Conservation (phyloP, 192 early-diverging fungal species). For the Funneliformis geosporum region DNA sequence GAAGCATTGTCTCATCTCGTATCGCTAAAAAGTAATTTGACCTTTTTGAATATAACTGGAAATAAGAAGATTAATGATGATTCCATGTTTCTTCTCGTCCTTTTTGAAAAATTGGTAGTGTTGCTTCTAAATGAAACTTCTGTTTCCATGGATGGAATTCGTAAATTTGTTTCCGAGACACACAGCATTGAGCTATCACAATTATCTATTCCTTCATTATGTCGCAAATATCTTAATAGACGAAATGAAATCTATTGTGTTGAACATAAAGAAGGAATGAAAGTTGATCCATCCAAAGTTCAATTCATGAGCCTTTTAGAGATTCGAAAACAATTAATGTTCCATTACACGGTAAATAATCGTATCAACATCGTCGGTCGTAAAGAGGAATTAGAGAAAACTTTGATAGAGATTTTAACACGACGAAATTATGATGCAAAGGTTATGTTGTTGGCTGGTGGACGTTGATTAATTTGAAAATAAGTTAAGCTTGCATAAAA, state of each 20-base stretch:
- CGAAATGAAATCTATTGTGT: constrained; percentile 6
- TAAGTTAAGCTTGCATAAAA: background rate
- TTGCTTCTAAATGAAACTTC: constrained; percentile 3
- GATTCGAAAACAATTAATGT: background rate
- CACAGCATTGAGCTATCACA: background rate
- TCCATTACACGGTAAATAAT: constrained; percentile 5
- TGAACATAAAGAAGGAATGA: background rate
- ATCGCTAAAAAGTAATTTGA: background rate
- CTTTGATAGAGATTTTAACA: constrained; percentile 2
- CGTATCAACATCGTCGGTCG: background rate
- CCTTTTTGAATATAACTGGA: background rate
- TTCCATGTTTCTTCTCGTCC: background rate
- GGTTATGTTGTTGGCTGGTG: background rate
- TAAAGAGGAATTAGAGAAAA: background rate
- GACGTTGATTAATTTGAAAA: background rate
- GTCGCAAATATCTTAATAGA: constrained; percentile 7
- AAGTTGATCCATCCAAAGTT: background rate
- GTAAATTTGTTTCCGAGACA: background rate
- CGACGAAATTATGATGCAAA: background rate
- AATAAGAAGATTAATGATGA: constrained; percentile 5
- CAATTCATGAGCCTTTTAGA: background rate
- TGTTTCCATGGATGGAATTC: constrained; percentile 11
- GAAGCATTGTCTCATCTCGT: constrained; percentile 7
- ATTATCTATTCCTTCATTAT: constrained; percentile 1
- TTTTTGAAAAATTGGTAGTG: background rate